Evolutionary conservation across 2,329 filamentous ascomycete species (phyloP).

Genomic region (Stemphylium vesicarium): DNA sequence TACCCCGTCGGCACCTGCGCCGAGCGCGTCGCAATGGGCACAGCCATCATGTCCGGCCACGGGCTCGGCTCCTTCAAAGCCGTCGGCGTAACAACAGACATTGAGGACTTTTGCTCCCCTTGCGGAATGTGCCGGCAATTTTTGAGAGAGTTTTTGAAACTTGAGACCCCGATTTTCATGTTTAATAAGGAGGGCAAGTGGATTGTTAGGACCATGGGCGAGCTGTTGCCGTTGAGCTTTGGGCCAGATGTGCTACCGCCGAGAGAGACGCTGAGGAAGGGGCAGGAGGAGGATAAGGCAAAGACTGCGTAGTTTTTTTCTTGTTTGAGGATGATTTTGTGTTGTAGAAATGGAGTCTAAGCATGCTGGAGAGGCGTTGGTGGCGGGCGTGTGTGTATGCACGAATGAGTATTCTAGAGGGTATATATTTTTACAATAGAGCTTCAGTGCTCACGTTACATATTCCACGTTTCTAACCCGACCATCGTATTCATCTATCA

Average conservation of each 20-base stretch:
- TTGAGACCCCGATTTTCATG: slow-evolving; percentile 80
- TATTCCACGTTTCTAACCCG: neutral
- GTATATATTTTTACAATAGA: neutral
- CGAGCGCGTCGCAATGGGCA: slow-evolving; percentile 83
- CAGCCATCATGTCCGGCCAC: slow-evolving; percentile 70
- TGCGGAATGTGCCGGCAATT: slow-evolving; percentile 98
- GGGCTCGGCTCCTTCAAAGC: slow-evolving; percentile 62
- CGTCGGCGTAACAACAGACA: slow-evolving; percentile 84
- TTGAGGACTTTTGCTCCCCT: slow-evolving; percentile 61
- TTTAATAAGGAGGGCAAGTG: slow-evolving; percentile 82
- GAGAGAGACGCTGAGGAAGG: slow-evolving; percentile 42
- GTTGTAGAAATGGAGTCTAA: too few relatives aligned
- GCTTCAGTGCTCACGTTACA: neutral
- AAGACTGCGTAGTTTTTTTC: slow-evolving; percentile 18
- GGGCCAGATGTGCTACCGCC: slow-evolving; percentile 57
- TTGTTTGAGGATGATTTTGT: too few relatives aligned
- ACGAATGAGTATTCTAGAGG: neutral
- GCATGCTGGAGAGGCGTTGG: neutral
- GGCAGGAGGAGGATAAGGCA: slow-evolving; percentile 32
- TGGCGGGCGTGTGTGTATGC: neutral
- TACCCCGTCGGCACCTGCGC: slow-evolving; percentile 97
- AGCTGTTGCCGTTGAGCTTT: slow-evolving; percentile 63
- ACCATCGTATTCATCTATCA: neutral
- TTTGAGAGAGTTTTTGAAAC: slow-evolving; percentile 56
- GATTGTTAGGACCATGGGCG: slow-evolving; percentile 71